These are phyloP conservation scores for Pythium sukuiense DNA, from an alignment of 352 stramenopile genomes.

Conservation along the genomic window DNA sequence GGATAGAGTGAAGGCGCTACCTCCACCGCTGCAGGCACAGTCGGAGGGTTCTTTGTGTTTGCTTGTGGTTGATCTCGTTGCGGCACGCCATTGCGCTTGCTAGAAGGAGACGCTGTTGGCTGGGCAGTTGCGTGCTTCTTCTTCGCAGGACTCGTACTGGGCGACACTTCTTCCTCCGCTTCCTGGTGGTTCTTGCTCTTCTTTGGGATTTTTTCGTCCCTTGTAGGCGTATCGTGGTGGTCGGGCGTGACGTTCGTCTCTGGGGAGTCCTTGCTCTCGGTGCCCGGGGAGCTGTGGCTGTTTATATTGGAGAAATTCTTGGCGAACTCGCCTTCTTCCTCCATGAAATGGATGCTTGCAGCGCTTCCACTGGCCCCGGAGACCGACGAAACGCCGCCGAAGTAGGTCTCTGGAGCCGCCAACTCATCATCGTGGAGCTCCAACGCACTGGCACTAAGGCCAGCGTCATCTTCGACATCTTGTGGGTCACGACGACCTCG, in stretches of 20 bases:
- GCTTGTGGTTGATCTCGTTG: background rate
- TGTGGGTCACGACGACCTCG: background rate
- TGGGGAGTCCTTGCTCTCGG: conserved; percentile 27
- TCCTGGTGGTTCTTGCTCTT: conserved; percentile 35
- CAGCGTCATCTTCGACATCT: background rate
- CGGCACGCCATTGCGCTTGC: background rate
- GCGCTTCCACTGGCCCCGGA: conserved; percentile 52
- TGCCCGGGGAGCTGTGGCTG: conserved; percentile 32
- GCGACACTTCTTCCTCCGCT: conserved; percentile 21
- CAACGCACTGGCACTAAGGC: background rate
- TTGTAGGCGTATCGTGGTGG: background rate
- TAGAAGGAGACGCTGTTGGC: conserved; percentile 14
- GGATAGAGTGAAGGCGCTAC: conserved; percentile 42
- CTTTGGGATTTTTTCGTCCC: background rate
- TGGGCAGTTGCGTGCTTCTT: conserved; percentile 33
- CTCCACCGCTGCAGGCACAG: background rate
- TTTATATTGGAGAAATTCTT: conserved; percentile 49
- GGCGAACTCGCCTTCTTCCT: conserved; percentile 45
- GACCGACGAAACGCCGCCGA: conserved; percentile 73
- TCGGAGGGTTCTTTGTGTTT: background rate
- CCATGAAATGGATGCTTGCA: conserved; percentile 60
- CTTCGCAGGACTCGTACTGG: conserved; percentile 30
- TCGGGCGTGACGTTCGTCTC: conserved; percentile 23
- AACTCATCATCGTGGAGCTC: conserved; percentile 14
- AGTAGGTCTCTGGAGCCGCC: conserved; percentile 47